A percentile compares a stretch with the other conserved stretches of the same genome.
These are phyloP conservation scores for Breynia disticha DNA, from an alignment of 441 rosid species.

Conservation along the genomic window DNA sequence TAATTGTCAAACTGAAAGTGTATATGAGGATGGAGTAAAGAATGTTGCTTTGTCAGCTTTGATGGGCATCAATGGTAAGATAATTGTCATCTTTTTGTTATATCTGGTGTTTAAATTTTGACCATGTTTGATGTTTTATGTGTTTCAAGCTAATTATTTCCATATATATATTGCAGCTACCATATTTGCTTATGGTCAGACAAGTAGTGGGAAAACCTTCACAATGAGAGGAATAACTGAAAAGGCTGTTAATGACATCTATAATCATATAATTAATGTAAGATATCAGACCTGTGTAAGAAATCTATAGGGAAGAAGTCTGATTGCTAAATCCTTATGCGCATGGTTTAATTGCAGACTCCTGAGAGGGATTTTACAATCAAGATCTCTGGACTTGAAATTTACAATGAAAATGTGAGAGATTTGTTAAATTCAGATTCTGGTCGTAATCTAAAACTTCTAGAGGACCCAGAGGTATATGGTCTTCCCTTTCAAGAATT, in stretches of 20 bases:
- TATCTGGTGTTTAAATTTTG: not conserved
- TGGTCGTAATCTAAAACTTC: slow-evolving; percentile 86
- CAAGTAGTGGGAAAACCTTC: slow-evolving; percentile 97
- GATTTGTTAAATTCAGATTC: slow-evolving; percentile 87
- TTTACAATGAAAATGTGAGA: slow-evolving; percentile 89
- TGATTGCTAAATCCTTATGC: slow-evolving; percentile 7
- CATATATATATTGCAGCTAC: slow-evolving; percentile 44
- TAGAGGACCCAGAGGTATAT: slow-evolving; percentile 94
- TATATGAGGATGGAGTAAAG: slow-evolving; percentile 96
- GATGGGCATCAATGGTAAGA: slow-evolving; percentile 90
- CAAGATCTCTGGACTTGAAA: slow-evolving; percentile 91
- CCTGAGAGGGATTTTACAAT: slow-evolving; percentile 90
- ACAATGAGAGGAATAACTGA: slow-evolving; percentile 98
- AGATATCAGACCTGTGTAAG: not conserved
- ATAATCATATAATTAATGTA: slow-evolving; percentile 75
- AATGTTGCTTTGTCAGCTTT: slow-evolving; percentile 91
- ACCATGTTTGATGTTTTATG: not conserved
- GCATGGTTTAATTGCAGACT: slow-evolving; percentile 40
- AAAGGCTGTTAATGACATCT: slow-evolving; percentile 92
- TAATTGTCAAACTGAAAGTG: slow-evolving; percentile 54
- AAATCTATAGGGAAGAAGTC: not conserved
- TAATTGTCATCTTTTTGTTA: not conserved
- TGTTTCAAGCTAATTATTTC: not conserved
- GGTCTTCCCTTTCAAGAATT: not conserved
- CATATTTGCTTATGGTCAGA: slow-evolving; percentile 96